Evolutionary conservation across 2,329 filamentous ascomycete genomes (phyloP).

Genomic region (Cladosporium colombiae): DNA sequence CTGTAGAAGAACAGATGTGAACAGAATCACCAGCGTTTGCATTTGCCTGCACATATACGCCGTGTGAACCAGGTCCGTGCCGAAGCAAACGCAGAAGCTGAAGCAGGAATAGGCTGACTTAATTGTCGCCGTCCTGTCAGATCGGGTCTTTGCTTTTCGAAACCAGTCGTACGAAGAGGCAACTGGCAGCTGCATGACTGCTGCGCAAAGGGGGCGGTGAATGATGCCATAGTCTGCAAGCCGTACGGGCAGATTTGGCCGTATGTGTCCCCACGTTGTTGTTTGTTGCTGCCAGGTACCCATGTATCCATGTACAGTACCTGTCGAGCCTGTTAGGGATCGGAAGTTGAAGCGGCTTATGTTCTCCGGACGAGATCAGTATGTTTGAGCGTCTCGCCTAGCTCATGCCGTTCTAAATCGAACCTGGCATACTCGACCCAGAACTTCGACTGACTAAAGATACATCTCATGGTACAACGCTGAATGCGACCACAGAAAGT

Average conservation of each 20-base stretch:
- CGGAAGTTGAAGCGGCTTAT: not conserved
- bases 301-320: not conserved
- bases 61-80: not conserved
- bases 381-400: not conserved
- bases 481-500: not conserved
- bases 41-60: no score
- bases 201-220: not conserved
- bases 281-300: not conserved
- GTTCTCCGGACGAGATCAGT: not conserved
- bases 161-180: not conserved
- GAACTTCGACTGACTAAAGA: no score
- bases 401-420: not conserved
- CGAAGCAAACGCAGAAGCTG: not conserved
- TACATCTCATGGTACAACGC: no score
- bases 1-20: not conserved
- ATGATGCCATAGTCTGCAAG: not conserved
- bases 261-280: no score
- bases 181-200: not conserved
- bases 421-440: not conserved
- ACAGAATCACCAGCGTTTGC: not conserved
- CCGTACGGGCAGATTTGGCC: no score
- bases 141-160: not conserved
- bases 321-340: not conserved
- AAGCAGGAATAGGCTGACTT: not conserved
- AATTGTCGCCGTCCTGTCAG: not conserved